Conservation (phyloP, 179 eudicot species). For the Pouteria campechiana region DNA sequence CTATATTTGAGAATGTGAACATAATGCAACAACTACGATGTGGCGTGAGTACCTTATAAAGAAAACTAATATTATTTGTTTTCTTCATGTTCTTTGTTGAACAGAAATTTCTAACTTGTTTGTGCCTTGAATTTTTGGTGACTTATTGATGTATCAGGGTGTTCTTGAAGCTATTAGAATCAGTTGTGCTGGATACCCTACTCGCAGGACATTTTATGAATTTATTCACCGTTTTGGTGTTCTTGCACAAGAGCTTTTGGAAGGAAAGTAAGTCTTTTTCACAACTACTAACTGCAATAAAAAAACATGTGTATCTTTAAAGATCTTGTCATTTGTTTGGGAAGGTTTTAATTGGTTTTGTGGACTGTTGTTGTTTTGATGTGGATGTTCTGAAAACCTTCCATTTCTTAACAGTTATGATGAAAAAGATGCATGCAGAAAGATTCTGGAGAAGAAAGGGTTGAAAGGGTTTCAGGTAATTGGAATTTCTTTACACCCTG, state of each 20-base stretch:
- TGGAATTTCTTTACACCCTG: slow-evolving; percentile 1
- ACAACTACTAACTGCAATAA: slow-evolving; percentile 3
- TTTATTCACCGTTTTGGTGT: slow-evolving; percentile 90
- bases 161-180: slow-evolving; percentile 96
- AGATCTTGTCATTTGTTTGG: not conserved
- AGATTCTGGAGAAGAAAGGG: slow-evolving; percentile 78
- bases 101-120: not conserved
- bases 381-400: not conserved
- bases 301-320: not conserved
- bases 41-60: slow-evolving; percentile 89
- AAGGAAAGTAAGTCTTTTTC: slow-evolving; percentile 46
- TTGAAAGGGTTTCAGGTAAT: slow-evolving; percentile 84
- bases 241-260: slow-evolving; percentile 70
- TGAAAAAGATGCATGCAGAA: slow-evolving; percentile 67
- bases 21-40: slow-evolving; percentile 94
- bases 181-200: slow-evolving; percentile 97
- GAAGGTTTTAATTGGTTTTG: not conserved
- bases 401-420: slow-evolving; percentile 48
- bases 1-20: slow-evolving; percentile 80
- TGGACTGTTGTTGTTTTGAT: not conserved
- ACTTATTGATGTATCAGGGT: slow-evolving; percentile 39
- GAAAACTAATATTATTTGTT: slow-evolving; percentile 4
- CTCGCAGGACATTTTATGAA: slow-evolving; percentile 95
- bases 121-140: not conserved
- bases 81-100: not conserved